Conservation (phyloP, 116 monocot species). For the Zostera marina region DNA sequence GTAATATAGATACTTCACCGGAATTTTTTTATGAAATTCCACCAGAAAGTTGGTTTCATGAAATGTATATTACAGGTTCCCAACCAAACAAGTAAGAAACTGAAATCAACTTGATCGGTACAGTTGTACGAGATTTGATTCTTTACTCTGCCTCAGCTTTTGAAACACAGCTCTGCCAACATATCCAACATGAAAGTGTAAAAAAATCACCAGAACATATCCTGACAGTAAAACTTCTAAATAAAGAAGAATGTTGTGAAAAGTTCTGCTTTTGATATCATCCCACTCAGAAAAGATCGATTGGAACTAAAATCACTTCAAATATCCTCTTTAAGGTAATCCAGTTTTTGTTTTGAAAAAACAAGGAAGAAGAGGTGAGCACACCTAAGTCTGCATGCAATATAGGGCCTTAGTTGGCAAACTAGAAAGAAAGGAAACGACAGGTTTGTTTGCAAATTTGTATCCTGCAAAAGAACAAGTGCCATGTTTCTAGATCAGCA, state of each 20-base stretch:
- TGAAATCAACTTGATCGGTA: background rate
- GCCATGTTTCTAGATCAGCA: no score
- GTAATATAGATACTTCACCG: background rate
- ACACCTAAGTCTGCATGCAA: background rate
- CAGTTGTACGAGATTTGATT: background rate
- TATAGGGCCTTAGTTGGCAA: background rate
- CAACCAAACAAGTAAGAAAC: background rate
- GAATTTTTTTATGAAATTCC: no score
- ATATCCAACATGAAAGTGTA: background rate
- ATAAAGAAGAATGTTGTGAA: background rate
- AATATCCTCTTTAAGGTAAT: background rate
- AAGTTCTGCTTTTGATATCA: background rate
- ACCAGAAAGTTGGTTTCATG: background rate
- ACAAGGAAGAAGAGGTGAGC: background rate
- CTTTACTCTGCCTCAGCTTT: background rate
- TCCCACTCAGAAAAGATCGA: background rate
- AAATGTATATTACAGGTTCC: background rate
- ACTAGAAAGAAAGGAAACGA: constrained; percentile 2
- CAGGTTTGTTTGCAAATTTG: background rate
- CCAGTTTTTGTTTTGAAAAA: background rate
- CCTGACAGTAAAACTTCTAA: background rate
- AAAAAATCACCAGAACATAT: background rate
- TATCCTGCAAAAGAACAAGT: constrained; percentile 12
- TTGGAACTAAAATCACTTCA: background rate
- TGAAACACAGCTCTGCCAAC: background rate